A percentile compares a stretch with the other conserved stretches of the same genome.
Evolutionary conservation across 1,139 yeast species (phyloP).

Genomic region (Suhomyces wounanorum): DNA sequence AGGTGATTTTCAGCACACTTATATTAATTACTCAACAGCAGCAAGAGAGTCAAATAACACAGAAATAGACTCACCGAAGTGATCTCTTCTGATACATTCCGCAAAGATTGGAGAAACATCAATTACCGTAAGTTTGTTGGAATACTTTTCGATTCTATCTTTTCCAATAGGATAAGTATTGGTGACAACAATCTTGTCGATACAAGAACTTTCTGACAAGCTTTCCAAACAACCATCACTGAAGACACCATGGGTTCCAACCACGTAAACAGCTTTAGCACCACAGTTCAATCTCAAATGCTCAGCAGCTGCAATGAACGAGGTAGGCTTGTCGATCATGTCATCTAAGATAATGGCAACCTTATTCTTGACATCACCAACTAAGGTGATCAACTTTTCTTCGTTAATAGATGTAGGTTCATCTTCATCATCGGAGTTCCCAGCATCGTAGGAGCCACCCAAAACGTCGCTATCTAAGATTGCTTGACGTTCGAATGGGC

Average conservation of each 20-base stretch:
- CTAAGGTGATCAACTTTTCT: constrained; percentile 90
- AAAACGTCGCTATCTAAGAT: constrained; percentile 54
- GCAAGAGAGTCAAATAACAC: constrained; percentile 87
- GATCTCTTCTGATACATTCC: constrained; percentile 97
- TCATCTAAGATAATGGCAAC: constrained; percentile 95
- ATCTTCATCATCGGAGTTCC: constrained; percentile 79
- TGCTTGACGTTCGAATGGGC: constrained; percentile 18
- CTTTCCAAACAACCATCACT: constrained; percentile 82
- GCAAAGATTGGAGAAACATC: constrained; percentile 96
- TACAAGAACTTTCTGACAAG: constrained; percentile 74
- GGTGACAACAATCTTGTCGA: constrained; percentile 89
- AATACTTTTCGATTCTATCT: constrained; percentile 55
- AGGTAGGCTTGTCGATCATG: constrained; percentile 92
- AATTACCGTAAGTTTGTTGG: constrained; percentile 73
- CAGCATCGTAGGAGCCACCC: constrained; percentile 84
- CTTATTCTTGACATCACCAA: constrained; percentile 90
- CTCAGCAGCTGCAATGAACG: constrained; percentile 96
- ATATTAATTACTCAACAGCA: constrained; percentile 47
- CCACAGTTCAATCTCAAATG: constrained; percentile 94
- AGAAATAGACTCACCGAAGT: constrained; percentile 94
- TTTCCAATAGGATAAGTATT: constrained; percentile 89
- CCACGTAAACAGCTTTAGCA: constrained; percentile 84
- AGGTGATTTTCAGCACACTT: constrained; percentile 9
- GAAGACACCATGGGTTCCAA: constrained; percentile 95
- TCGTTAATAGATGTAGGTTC: constrained; percentile 62